Evolutionary conservation across 1,284 basidiomycete species (phyloP).

Genomic region (Uromyces viciae-fabae): DNA sequence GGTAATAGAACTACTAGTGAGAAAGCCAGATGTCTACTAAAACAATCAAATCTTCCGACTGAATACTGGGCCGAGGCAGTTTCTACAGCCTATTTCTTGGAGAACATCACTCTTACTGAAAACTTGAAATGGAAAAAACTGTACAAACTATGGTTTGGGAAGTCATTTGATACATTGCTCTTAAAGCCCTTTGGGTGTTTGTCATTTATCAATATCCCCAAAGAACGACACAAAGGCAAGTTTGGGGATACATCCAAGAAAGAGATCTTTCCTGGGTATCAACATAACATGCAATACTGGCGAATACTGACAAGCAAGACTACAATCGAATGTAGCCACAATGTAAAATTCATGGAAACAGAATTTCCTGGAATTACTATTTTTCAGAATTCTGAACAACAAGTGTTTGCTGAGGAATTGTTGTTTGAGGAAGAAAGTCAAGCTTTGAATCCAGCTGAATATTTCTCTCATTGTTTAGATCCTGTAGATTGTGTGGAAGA

Average conservation of each 20-base stretch:
- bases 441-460: no score
- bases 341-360: conserved; percentile 2
- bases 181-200: conserved; percentile 19
- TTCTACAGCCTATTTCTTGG: conserved; percentile 53
- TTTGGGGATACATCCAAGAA: conserved; percentile 7
- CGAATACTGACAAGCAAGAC: not conserved
- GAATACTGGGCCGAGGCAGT: conserved; percentile 55
- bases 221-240: not conserved
- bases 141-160: not conserved
- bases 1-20: conserved; percentile 52
- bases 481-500: no score
- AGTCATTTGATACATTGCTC: not conserved
- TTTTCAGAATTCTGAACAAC: not conserved
- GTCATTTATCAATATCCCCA: not conserved
- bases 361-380: not conserved
- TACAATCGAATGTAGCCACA: not conserved
- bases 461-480: no score
- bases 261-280: conserved; percentile 13
- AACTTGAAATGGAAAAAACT: not conserved
- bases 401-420: no score
- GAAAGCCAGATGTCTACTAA: conserved; percentile 51
- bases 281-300: not conserved
- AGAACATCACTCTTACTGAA: conserved; percentile 52
- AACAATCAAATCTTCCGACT: conserved; percentile 50
- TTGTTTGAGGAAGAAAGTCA: no score